A percentile compares a stretch with the other conserved stretches of the same genome.
Conservation (phyloP, 208 protist genomes). For the Angomonas ambiguus region DNA sequence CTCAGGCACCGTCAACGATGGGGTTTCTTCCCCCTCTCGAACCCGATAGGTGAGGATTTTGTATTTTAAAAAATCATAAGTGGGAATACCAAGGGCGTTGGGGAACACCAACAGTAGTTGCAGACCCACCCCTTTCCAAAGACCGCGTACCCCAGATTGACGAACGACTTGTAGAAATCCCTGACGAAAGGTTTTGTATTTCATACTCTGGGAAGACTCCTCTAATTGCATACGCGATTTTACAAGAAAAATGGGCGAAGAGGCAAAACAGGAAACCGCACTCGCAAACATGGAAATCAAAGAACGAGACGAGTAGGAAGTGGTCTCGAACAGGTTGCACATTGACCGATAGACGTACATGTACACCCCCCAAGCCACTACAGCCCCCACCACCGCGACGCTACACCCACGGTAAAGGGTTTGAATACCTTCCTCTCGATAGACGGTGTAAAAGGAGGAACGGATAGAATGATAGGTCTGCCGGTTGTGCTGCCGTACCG, state of each 20-base stretch:
- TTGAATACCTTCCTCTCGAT: conserved; percentile 46
- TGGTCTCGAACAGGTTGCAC: conserved; percentile 45
- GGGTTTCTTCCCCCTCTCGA: conserved; percentile 14
- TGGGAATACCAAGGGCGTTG: conserved; percentile 67
- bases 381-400: conserved; percentile 51
- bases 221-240: conserved; percentile 85
- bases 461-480: conserved; percentile 47
- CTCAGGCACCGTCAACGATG: conserved; percentile 55
- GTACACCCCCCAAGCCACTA: conserved; percentile 77
- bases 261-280: conserved; percentile 30
- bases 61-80: conserved; percentile 76
- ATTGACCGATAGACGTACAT: conserved; percentile 65
- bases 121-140: conserved; percentile 72
- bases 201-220: conserved; percentile 25
- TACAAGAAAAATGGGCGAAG: conserved; percentile 63
- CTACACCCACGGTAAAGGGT: conserved; percentile 71
- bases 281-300: conserved; percentile 45
- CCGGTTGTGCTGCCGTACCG: conserved; percentile 65
- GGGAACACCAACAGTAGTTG: conserved; percentile 79
- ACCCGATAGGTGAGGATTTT: conserved; percentile 36
- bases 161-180: conserved; percentile 46
- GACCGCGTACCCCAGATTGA: conserved; percentile 58
- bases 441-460: conserved; percentile 31
- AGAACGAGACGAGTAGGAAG: conserved; percentile 36
- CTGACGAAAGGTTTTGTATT: conserved; percentile 64